Conservation (phyloP, 768 basidiomycete species). For the Mrakia gelida region DNA sequence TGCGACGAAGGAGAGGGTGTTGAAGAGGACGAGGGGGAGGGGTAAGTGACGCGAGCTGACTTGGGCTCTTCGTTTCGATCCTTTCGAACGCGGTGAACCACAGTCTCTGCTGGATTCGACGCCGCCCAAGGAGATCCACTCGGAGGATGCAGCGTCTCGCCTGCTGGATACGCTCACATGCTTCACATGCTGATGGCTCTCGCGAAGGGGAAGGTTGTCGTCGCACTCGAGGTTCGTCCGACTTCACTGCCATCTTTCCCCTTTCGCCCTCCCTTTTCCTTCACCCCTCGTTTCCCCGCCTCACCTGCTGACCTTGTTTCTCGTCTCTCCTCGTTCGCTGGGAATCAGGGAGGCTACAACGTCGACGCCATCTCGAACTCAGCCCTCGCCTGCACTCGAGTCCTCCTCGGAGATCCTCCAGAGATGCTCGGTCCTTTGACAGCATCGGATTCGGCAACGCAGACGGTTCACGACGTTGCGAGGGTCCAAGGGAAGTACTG, state of each 20-base stretch:
- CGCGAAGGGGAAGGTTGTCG: conserved; percentile 81
- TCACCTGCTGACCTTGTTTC: no score
- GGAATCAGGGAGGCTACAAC: conserved; percentile 89
- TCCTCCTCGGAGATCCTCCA: conserved; percentile 86
- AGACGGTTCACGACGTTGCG: conserved; percentile 67
- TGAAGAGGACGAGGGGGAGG: no score
- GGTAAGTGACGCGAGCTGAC: not conserved
- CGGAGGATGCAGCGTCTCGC: conserved; percentile 85
- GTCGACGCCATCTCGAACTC: conserved; percentile 81
- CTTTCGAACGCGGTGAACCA: not conserved
- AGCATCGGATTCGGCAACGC: conserved; percentile 50
- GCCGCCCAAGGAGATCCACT: conserved; percentile 89
- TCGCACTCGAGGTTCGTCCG: conserved; percentile 75
- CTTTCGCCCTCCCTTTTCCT: not conserved
- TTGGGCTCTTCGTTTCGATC: not conserved
- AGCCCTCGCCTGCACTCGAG: conserved; percentile 74
- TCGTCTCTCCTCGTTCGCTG: not conserved
- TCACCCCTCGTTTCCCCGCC: not conserved
- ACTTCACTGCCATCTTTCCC: not conserved
- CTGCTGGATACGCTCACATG: conserved; percentile 95
- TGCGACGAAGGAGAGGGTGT: not conserved
- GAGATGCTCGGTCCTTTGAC: conserved; percentile 51
- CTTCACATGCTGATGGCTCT: conserved; percentile 90
- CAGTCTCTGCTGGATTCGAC: conserved; percentile 97
- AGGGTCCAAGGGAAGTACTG: conserved; percentile 84